phyloP scores from a whole-genome alignment of 805 yeast genomes.

The Wickerhamiella australiensis region DNA sequence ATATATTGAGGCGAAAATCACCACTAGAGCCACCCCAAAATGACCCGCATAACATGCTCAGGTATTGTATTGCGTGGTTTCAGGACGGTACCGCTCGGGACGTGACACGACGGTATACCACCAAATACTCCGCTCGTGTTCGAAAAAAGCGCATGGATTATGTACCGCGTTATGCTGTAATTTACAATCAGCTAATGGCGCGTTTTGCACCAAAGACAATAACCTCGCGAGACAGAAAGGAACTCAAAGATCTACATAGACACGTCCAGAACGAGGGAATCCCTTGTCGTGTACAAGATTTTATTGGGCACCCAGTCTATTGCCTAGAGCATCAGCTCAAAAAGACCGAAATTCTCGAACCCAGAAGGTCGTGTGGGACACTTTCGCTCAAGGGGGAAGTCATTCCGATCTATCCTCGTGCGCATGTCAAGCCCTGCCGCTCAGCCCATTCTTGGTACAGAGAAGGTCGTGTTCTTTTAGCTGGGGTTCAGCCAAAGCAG shows the following conservation, averaged over 20 bases:
- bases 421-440: conserved; percentile 48
- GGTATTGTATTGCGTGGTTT: conserved; percentile 72
- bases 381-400: conserved; percentile 38
- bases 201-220: conserved; percentile 24
- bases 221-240: conserved; percentile 32
- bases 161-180: conserved; percentile 33
- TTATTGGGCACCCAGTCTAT: conserved; percentile 76
- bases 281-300: conserved; percentile 74
- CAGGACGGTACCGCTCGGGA: conserved; percentile 54
- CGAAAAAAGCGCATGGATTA: conserved; percentile 59
- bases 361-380: conserved; percentile 58
- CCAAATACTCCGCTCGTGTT: conserved; percentile 57
- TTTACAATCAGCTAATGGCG: conserved; percentile 46
- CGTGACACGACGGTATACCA: conserved; percentile 73
- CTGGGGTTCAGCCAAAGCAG: conserved; percentile 55
- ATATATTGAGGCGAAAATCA: conserved; percentile 44
- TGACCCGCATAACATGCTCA: conserved; percentile 45
- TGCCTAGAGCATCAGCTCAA: conserved; percentile 65
- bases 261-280: conserved; percentile 68
- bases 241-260: conserved; percentile 47
- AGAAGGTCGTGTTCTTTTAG: conserved; percentile 59
- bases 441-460: conserved; percentile 82
- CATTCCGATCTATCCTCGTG: conserved; percentile 42
- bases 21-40: conserved; percentile 61
- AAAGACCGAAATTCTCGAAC: conserved; percentile 58